A percentile compares a stretch with the other conserved stretches of the same genome.
phyloP scores from a whole-genome alignment of 352 stramenopile genomes.

The Phytopythium chamaehyphon region DNA sequence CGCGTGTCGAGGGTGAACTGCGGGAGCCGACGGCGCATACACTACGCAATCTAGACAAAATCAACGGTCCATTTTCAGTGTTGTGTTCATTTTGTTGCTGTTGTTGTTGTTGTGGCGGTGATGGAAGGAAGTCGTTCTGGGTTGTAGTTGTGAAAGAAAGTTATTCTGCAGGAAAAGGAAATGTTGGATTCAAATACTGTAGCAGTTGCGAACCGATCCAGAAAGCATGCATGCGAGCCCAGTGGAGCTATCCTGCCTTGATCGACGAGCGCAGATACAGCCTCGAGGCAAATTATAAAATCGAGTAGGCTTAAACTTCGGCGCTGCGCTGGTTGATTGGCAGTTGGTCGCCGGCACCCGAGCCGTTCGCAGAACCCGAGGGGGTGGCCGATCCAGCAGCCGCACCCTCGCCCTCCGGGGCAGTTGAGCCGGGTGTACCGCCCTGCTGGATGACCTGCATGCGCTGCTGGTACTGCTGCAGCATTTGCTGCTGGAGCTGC shows the following conservation, averaged over 20 bases:
- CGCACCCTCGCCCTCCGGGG: constrained; percentile 40
- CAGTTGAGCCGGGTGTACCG: constrained; percentile 30
- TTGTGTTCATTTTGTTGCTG: neutral
- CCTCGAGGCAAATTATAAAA: constrained; percentile 7
- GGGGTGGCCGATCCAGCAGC: constrained; percentile 16
- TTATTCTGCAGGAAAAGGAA: constrained; percentile 9
- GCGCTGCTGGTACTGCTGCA: constrained; percentile 87
- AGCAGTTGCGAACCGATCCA: constrained; percentile 8
- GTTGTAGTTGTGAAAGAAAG: too few relatives aligned
- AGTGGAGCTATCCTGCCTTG: constrained; percentile 8
- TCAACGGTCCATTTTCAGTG: constrained; percentile 12
- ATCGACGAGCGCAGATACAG: neutral
- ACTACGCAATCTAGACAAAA: constrained; percentile 20
- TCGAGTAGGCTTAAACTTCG: constrained; percentile 44
- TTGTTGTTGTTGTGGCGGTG: too few relatives aligned
- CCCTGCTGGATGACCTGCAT: constrained; percentile 68
- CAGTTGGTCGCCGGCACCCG: constrained; percentile 44
- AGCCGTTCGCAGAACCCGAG: constrained; percentile 18
- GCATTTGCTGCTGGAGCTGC: constrained; percentile 85
- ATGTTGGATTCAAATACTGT: constrained; percentile 23
- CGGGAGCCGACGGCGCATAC: constrained; percentile 7
- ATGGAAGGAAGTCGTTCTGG: too few relatives aligned
- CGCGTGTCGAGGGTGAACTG: too few relatives aligned
- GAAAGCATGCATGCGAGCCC: neutral
- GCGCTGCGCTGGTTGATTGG: constrained; percentile 73